Base-by-base conservation (phyloP, 257 asterid species). In the Linaria vulgaris region DNA sequence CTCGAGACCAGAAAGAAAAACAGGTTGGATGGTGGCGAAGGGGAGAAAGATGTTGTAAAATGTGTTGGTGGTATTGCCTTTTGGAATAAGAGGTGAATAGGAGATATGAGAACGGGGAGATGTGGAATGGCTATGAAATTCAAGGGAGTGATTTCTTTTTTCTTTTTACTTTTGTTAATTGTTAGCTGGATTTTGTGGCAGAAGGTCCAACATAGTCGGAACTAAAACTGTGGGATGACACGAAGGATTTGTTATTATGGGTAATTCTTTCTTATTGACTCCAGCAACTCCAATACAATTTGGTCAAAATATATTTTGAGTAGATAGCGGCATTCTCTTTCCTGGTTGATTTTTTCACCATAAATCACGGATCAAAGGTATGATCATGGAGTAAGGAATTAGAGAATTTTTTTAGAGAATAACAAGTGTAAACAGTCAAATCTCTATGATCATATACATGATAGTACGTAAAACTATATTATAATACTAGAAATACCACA, bases 201-300 rank as follows among this genome's bases (percentile, higher is more conserved):
- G 53, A 15, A n/a, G 21, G 61, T 50, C 74, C 78, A 20, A 43
- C 5, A 56, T 45, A 74, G 57, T 74, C 74, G 68, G 79, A 45
- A 30, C 67, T 0, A 34, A 1, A 55, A 38, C 34, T 52, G 59
- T 48, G 30, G 37, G 6, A 25, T 11, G 59, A 49, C n/a, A n/a
- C n/a, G n/a, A n/a, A n/a, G n/a, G 37, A 25, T 13, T 15, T 27
- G 12, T 4, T 27, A 51, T 31, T 30, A 27, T 56, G 41, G 41
- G 41, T 34, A 34, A 34, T 34, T 34, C 5, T 27, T 27, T 27
- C n/a, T 27, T 27, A 27, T 27, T 27, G 34, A 6, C 34, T 27
- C 34, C 34, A 27, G 3, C 34, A 3, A 34, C 10, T 34, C 41
- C 1, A 34, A 3, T 4, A 34, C 10, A 34, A 3, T 34, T 34